Percentiles rank a stretch among this genome's conserved stretches.
phyloP scores from a whole-genome alignment of 176 grass and related monocot genomes.

The Alopecurus myosuroides region DNA sequence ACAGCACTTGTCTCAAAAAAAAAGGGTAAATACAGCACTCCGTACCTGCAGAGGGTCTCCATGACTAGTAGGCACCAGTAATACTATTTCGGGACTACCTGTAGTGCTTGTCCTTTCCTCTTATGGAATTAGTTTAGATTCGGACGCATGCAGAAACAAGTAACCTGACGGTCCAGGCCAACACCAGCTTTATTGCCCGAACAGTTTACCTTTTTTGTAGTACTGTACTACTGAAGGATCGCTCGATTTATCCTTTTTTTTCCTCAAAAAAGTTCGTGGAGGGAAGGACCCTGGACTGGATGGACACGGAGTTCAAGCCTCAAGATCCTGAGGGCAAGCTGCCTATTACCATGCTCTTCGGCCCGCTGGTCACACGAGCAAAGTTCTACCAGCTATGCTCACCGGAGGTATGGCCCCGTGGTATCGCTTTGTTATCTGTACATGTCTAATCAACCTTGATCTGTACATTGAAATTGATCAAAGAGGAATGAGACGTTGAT shows the following conservation, averaged over 20 bases:
- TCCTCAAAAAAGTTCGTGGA: conserved; percentile 28
- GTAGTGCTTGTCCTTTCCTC: not conserved
- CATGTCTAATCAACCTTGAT: not conserved
- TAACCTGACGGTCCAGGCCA: not conserved
- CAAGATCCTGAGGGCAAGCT: conserved; percentile 37
- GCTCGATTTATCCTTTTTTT: not conserved
- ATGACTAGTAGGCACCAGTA: not conserved
- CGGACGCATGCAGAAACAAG: too few species aligned
- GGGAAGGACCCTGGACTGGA: conserved; percentile 36
- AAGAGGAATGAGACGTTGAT: not conserved
- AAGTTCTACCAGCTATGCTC: conserved; percentile 43
- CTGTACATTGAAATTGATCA: not conserved
- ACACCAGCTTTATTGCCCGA: too few species aligned
- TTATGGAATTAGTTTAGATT: not conserved
- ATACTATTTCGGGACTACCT: too few species aligned
- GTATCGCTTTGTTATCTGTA: not conserved
- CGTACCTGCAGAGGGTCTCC: not conserved
- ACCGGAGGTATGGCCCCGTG: conserved; percentile 38
- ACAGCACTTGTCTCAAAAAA: too few species aligned
- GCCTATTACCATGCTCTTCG: conserved; percentile 38
- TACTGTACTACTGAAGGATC: not conserved
- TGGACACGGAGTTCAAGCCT: conserved; percentile 56
- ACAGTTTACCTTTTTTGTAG: not conserved
- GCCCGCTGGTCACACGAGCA: conserved; percentile 26
- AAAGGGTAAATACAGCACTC: too few species aligned